Evolutionary conservation across 2,329 filamentous ascomycete species (phyloP).

Genomic region (Penicillium sp.): DNA sequence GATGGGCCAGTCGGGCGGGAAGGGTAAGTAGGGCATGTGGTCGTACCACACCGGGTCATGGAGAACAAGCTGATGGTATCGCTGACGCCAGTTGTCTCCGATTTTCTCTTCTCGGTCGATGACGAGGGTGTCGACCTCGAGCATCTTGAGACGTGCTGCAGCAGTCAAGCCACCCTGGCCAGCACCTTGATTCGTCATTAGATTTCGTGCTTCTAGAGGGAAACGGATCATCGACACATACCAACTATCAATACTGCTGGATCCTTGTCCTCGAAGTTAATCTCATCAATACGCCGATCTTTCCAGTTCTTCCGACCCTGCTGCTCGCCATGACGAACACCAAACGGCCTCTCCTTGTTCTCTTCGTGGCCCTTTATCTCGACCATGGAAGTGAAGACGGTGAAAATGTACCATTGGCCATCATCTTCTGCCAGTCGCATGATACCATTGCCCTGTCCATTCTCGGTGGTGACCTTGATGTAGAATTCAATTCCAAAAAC

Average conservation of each 20-base stretch:
- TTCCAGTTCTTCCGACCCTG: constrained; percentile 58
- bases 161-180: constrained; percentile 60
- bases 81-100: constrained; percentile 62
- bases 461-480: constrained; percentile 51
- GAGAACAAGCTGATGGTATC: constrained; percentile 64
- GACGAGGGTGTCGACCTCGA: constrained; percentile 55
- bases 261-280: constrained; percentile 50
- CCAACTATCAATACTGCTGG: constrained; percentile 62
- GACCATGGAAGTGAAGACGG: constrained; percentile 59
- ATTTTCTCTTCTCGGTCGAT: constrained; percentile 58
- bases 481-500: constrained; percentile 57
- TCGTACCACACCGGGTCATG: constrained; percentile 63
- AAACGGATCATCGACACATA: constrained; percentile 33
- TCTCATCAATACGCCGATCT: constrained; percentile 50
- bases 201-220: neutral
- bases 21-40: constrained; percentile 61
- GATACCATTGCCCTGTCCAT: constrained; percentile 57
- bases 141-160: constrained; percentile 59
- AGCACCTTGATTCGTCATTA: constrained; percentile 43
- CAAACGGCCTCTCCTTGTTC: constrained; percentile 50
- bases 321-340: constrained; percentile 55
- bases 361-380: constrained; percentile 57
- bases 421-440: constrained; percentile 47
- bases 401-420: constrained; percentile 60
- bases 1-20: constrained; percentile 64